Evolutionary conservation across 805 yeast species (phyloP).

Genomic region (Yueomyces sinensis): DNA sequence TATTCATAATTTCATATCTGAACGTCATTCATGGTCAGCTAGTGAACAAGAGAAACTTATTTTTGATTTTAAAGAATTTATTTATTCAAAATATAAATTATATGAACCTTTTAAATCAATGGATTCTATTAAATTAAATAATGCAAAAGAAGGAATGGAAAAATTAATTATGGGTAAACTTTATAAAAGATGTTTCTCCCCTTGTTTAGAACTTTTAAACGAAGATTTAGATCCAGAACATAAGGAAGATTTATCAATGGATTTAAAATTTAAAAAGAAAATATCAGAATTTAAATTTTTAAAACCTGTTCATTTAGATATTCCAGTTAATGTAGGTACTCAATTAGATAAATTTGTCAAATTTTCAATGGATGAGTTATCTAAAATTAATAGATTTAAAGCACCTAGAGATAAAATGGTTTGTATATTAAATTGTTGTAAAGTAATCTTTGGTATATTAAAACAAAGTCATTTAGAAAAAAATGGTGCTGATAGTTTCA

Average conservation of each 20-base stretch:
- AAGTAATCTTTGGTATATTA: conserved; percentile 78
- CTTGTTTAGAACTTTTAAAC: conserved; percentile 30
- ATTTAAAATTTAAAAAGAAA: conserved; percentile 36
- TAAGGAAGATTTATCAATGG: conserved; percentile 49
- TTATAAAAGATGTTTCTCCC: conserved; percentile 69
- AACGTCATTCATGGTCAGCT: conserved; percentile 53
- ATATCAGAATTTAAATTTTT: conserved; percentile 59
- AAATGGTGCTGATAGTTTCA: conserved; percentile 86
- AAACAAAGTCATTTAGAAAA: conserved; percentile 48
- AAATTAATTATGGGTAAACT: conserved; percentile 83
- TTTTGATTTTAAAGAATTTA: conserved; percentile 62
- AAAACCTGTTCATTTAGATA: conserved; percentile 63
- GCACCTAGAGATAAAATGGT: conserved; percentile 93
- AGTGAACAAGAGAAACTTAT: conserved; percentile 70
- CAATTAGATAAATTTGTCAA: conserved; percentile 41
- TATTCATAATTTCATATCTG: conserved; percentile 47
- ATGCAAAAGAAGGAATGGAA: conserved; percentile 84
- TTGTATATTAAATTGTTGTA: conserved; percentile 82
- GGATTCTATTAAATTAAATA: conserved; percentile 45
- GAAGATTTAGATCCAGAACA: conserved; percentile 39
- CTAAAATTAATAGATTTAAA: conserved; percentile 67
- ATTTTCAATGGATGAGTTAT: conserved; percentile 62
- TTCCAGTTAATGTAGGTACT: conserved; percentile 35
- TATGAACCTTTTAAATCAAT: conserved; percentile 66
- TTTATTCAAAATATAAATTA: conserved; percentile 44